Conservation (phyloP, 1,284 basidiomycete genomes). For the Cutaneotrichosporon cutaneum region DNA sequence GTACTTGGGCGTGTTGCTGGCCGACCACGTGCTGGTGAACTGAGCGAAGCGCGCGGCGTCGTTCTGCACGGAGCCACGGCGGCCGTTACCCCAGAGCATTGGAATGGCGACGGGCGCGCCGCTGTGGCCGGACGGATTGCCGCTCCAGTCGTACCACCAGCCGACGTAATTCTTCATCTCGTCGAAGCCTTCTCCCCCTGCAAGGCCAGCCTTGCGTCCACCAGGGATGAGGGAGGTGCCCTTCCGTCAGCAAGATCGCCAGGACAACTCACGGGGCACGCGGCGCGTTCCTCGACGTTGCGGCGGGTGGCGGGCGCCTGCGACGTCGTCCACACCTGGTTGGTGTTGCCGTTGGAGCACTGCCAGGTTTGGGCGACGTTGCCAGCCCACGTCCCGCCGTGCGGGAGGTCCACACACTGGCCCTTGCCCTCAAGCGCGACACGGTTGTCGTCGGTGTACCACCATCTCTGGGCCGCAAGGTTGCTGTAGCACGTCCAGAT, state of each 20-base stretch:
- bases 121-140: slow-evolving; percentile 7
- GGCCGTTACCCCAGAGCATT: slow-evolving; percentile 53
- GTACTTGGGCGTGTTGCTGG: slow-evolving; percentile 33
- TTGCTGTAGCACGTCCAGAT: slow-evolving; percentile 21
- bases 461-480: slow-evolving; percentile 17
- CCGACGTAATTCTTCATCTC: slow-evolving; percentile 37
- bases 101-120: slow-evolving; percentile 36
- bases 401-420: slow-evolving; percentile 22
- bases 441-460: slow-evolving; percentile 14
- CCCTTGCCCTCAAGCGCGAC: slow-evolving; percentile 12
- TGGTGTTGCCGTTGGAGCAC: slow-evolving; percentile 18
- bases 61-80: slow-evolving; percentile 23
- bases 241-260: background rate
- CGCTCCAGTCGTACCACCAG: slow-evolving; percentile 45
- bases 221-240: slow-evolving; percentile 5
- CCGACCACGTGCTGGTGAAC: slow-evolving; percentile 32
- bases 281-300: background rate
- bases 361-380: slow-evolving; percentile 21
- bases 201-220: slow-evolving; percentile 40
- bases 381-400: slow-evolving; percentile 11
- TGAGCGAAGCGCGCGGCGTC: slow-evolving; percentile 41
- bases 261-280: background rate
- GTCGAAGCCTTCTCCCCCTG: slow-evolving; percentile 32
- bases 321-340: slow-evolving; percentile 19
- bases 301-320: background rate